These are phyloP conservation scores for Hypoxylon rickii DNA, from an alignment of 495 filamentous ascomycete species.

Conservation along the genomic window DNA sequence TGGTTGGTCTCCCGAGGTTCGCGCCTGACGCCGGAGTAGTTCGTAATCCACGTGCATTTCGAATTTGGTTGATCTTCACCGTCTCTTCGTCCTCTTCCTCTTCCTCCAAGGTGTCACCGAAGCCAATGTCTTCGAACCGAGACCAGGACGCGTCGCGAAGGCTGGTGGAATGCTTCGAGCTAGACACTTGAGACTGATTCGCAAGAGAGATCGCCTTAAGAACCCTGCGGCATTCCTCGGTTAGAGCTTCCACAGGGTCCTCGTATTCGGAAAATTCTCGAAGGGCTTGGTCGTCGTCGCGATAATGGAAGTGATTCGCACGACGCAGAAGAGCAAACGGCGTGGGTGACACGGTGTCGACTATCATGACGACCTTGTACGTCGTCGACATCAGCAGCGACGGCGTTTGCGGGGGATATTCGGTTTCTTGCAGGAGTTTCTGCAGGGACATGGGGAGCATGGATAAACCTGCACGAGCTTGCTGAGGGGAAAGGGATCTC, in stretches of 20 bases:
- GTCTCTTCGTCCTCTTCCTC: conserved; percentile 67
- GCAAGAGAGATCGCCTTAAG: conserved; percentile 84
- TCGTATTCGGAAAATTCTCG: conserved; percentile 85
- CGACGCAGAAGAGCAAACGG: conserved; percentile 89
- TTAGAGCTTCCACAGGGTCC: conserved; percentile 84
- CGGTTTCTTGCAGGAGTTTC: conserved; percentile 85
- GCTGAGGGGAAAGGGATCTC: conserved; percentile 82
- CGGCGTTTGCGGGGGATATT: conserved; percentile 88
- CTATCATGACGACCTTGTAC: conserved; percentile 93
- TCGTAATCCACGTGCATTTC: conserved; percentile 51
- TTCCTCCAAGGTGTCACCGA: conserved; percentile 75
- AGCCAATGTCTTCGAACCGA: conserved; percentile 93
- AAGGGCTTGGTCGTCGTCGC: conserved; percentile 81
- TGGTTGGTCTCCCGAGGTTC: conserved; percentile 79
- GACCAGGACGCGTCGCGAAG: conserved; percentile 91
- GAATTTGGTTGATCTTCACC: conserved; percentile 37
- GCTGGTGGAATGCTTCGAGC: conserved; percentile 68
- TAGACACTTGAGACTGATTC: conserved; percentile 78
- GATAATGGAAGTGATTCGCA: conserved; percentile 93
- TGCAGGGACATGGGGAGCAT: conserved; percentile 87
- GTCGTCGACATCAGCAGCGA: conserved; percentile 77
- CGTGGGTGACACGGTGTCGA: conserved; percentile 92
- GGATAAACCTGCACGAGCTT: conserved; percentile 73
- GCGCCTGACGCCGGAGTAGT: conserved; percentile 65
- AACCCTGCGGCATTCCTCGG: conserved; percentile 91